Evolutionary conservation across 2,329 filamentous ascomycete species (phyloP).

Genomic region (Cadophora luteo-olivacea): DNA sequence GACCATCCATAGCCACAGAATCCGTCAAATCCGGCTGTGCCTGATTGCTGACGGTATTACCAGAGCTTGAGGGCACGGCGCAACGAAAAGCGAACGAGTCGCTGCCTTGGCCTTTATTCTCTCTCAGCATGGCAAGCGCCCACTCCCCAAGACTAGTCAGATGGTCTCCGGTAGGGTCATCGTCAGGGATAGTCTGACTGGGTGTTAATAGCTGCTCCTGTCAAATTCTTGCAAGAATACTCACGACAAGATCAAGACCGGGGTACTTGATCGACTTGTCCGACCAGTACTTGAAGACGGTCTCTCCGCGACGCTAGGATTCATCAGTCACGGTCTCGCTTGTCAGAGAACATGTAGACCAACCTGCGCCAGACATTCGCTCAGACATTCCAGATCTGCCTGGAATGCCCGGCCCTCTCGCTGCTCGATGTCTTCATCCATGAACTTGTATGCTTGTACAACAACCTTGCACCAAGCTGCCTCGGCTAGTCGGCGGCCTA

Average conservation of each 20-base stretch:
- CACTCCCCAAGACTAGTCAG: not conserved
- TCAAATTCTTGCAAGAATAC: not conserved
- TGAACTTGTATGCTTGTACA: not conserved
- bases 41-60: not conserved
- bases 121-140: constrained; percentile 7
- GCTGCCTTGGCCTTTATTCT: constrained; percentile 1
- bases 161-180: not conserved
- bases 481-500: constrained; percentile 8
- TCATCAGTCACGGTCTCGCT: not conserved
- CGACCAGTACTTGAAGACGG: constrained; percentile 1
- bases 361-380: constrained; percentile 4
- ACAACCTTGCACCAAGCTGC: constrained; percentile 16
- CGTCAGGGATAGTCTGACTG: not conserved
- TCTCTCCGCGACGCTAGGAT: not conserved
- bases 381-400: not conserved
- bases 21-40: not conserved
- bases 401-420: not conserved
- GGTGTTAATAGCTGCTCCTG: not conserved
- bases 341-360: not conserved
- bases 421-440: constrained; percentile 2
- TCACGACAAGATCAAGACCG: constrained; percentile 8
- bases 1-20: too few relatives aligned
- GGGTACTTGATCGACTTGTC: constrained; percentile 3
- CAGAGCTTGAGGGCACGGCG: not conserved
- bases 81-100: not conserved